Evolutionary conservation across 2,329 filamentous ascomycete genomes (phyloP), one percentile per base, ranked within the genome.

Genomic region (Massarina eburnea): DNA sequence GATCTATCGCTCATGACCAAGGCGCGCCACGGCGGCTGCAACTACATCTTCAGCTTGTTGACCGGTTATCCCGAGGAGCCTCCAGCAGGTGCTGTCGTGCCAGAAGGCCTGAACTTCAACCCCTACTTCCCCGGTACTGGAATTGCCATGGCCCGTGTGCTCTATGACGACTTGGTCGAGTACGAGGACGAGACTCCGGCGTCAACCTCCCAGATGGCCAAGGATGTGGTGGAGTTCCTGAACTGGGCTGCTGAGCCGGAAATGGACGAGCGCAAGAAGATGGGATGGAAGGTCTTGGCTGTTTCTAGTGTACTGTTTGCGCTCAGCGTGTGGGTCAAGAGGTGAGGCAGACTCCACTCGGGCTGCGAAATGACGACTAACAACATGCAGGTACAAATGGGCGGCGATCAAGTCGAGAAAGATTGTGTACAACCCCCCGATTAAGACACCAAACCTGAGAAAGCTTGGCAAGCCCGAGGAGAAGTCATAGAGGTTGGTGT

Each of bases 171-270:
- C 55, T 79, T 99, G 47, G 94, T 99, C 55, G 94, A 99, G 74
- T 99, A 97, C 78, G 94, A 99, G 73, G 94, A 99, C 61, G 91
- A 83, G 54, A 99, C 94, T 33, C 89, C 91, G 41, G 94, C 94
- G 39, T 89, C 92, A 52, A 91, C 91, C 58, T 96, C 92, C 54
- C 94, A 99, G 79, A 99, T 99, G 94, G 94, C 94, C 74, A 99
- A 99, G 86, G 94, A 99, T 65, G 94, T 99, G 50, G 85, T 88
- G 50, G 94, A 99, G 78, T 99, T 99, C 80, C 82, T 99, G 71
- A 97, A 99, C 86, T 99, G 94, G 94, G 82, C 94, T 43, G 91
- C 94, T 47, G 94, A 99, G 80, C 94, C 94, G 39, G 94, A 99
- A 81, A 96, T 96, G 91, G 94, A 99, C 70, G 86, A 96, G 72